Percentiles rank a stretch among this genome's conserved stretches.
These are phyloP conservation scores for Helminthosporium solani DNA, from an alignment of 2,329 filamentous ascomycete genomes.

Conservation along the genomic window DNA sequence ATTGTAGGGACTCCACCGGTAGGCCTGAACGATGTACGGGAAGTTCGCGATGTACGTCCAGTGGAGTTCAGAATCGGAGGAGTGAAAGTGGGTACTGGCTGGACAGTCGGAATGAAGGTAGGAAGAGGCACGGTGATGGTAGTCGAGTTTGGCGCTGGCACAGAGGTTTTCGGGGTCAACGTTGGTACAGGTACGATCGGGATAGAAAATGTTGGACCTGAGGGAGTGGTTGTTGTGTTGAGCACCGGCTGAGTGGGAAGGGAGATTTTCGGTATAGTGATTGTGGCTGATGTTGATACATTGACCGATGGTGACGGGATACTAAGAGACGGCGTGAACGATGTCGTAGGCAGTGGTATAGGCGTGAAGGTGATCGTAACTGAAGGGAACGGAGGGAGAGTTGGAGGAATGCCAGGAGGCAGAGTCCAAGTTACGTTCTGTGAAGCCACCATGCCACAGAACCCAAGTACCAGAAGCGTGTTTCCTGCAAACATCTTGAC, in stretches of 20 bases:
- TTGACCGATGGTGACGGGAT: neutral
- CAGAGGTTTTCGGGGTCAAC: neutral
- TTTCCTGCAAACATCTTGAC: neutral
- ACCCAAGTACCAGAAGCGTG: neutral
- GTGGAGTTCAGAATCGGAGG: neutral
- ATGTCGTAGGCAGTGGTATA: neutral
- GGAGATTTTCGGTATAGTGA: neutral
- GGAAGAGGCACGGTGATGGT: neutral
- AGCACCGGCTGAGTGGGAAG: neutral
- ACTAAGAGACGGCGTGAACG: neutral
- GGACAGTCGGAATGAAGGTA: neutral
- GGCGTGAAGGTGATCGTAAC: neutral
- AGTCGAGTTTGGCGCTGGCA: neutral
- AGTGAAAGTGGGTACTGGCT: neutral
- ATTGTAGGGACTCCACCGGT: neutral
- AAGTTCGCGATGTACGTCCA: neutral
- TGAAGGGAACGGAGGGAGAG: neutral
- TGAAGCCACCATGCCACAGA: neutral
- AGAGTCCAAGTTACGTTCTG: neutral
- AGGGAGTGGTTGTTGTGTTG: neutral
- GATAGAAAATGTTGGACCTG: neutral
- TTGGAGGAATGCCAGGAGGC: neutral
- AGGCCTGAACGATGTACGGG: neutral
- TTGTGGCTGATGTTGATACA: neutral
- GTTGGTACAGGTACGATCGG: neutral